Evolutionary conservation across 768 basidiomycete genomes (phyloP).

Genomic region (Boletus rubroflammeus): DNA sequence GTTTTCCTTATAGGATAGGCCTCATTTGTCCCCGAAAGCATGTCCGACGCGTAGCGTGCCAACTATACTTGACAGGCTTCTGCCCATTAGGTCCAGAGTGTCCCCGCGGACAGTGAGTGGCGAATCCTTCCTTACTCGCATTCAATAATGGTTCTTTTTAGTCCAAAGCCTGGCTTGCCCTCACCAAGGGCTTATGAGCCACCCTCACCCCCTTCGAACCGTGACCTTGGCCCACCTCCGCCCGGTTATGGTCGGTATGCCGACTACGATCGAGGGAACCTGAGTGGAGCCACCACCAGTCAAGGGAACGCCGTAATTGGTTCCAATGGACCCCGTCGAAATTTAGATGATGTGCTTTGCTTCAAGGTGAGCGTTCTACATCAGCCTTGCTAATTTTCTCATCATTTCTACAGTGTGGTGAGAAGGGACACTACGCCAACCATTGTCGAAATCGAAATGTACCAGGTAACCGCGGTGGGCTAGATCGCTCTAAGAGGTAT

Average conservation of each 20-base stretch:
- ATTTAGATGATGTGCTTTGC: conserved; percentile 80
- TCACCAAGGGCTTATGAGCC: conserved; percentile 72
- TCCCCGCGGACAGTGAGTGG: conserved; percentile 79
- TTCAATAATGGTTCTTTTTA: conserved; percentile 29
- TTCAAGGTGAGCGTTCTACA: conserved; percentile 62
- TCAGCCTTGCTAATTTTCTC: background rate
- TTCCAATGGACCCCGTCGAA: conserved; percentile 53
- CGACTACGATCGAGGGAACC: conserved; percentile 58
- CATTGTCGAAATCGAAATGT: conserved; percentile 88
- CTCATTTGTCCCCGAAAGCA: conserved; percentile 90
- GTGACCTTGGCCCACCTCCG: conserved; percentile 86
- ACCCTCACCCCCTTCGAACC: conserved; percentile 68
- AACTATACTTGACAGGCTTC: conserved; percentile 87
- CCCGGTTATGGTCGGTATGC: conserved; percentile 86
- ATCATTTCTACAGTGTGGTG: conserved; percentile 60
- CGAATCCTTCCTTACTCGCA: background rate
- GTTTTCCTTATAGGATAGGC: conserved; percentile 43
- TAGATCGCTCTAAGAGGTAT: conserved; percentile 46
- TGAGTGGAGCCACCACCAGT: conserved; percentile 29
- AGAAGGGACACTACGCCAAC: conserved; percentile 94
- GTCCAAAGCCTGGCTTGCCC: conserved; percentile 76
- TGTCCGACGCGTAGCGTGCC: conserved; percentile 86
- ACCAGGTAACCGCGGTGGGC: conserved; percentile 85
- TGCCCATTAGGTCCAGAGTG: conserved; percentile 91
- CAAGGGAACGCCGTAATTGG: conserved; percentile 29